Conservation (phyloP, 257 asterid species). For the Schizonepeta tenuifolia region DNA sequence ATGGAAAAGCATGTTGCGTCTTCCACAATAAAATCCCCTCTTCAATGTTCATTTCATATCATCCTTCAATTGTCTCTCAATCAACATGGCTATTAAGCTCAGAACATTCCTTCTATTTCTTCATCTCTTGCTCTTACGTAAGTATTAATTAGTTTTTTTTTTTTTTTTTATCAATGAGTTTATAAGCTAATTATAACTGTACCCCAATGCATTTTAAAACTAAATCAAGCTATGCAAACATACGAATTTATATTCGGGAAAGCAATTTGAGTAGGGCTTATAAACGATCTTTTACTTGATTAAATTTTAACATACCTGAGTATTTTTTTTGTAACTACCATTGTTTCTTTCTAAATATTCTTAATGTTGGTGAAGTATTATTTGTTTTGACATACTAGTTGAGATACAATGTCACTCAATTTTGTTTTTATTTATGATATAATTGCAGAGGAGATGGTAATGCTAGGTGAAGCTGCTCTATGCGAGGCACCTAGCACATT, state of each 20-base stretch:
- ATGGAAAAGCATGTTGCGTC: not conserved
- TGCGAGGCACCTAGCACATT: constrained; percentile 29
- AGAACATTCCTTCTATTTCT: not conserved
- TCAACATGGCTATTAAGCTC: not conserved
- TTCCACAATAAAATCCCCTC: not conserved
- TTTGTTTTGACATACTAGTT: too few relatives aligned
- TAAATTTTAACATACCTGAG: too few relatives aligned
- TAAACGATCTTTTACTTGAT: too few relatives aligned
- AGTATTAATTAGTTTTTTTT: not conserved
- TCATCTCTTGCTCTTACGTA: not conserved
- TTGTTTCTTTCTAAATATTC: too few relatives aligned
- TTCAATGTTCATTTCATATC: not conserved
- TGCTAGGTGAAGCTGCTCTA: constrained; percentile 24
- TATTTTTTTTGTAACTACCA: too few relatives aligned
- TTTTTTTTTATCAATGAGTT: too few relatives aligned
- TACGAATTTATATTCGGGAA: too few relatives aligned
- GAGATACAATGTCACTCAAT: not conserved
- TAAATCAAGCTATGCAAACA: too few relatives aligned
- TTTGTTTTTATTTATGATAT: not conserved
- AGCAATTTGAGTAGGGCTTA: too few relatives aligned
- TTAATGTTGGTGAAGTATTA: too few relatives aligned
- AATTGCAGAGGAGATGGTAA: not conserved
- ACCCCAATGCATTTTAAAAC: too few relatives aligned
- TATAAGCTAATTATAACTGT: too few relatives aligned
- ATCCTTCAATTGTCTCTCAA: not conserved